Evolutionary conservation across 495 filamentous ascomycete species (phyloP), one percentile per base, ranked within the genome.

Genomic region (Aspergillus sclerotiicarbonarius): DNA sequence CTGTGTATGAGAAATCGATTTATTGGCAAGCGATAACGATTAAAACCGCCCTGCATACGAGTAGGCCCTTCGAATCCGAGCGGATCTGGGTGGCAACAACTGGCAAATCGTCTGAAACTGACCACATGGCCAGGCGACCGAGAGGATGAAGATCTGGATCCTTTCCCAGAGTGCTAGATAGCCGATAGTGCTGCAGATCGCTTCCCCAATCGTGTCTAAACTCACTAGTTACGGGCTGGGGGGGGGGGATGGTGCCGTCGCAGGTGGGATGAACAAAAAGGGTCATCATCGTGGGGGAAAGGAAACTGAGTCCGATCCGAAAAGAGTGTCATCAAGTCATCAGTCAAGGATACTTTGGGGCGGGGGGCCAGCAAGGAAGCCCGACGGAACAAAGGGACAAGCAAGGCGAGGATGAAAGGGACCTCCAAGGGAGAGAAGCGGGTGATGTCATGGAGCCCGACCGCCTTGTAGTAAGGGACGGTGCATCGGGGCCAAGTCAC

Each of bases 361-460:
- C n/a, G n/a, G 20, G 21, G 35, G 19, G 46, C n/a, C 4, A 25
- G 21, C 7, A 13, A 30, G 13, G 9, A 49, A 49, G 46, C 46
- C 13, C 2, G 19, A 20, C 15, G 29, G 46, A 30, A 31, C 7
- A 20, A 49, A 29, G 18, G 7, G 15, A 45, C 44, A 47, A 49
- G 46, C 46, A 49, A 49, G 46, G 46, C 29, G 46, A 49, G 47
- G 21, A 49, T 7, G 46, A 30, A 30, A 29, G 46, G 7, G n/a
- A 16, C 10, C 1, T 18, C 8, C 9, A n/a, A 32, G 47, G 47
- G 47, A 50, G 47, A 18, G 25, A 18, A 12, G 25, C 12, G 25
- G 47, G 21, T 50, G 47, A 50, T 50, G 47, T 50, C 47, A 50
- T 50, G 12, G 7, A 6, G 37, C 25, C 47, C 29, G 8, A 25